A percentile compares a stretch with the other conserved stretches of the same genome.
Conservation (phyloP, 225 moss, liverwort and hornwort species). For the Climacium dendroides region DNA sequence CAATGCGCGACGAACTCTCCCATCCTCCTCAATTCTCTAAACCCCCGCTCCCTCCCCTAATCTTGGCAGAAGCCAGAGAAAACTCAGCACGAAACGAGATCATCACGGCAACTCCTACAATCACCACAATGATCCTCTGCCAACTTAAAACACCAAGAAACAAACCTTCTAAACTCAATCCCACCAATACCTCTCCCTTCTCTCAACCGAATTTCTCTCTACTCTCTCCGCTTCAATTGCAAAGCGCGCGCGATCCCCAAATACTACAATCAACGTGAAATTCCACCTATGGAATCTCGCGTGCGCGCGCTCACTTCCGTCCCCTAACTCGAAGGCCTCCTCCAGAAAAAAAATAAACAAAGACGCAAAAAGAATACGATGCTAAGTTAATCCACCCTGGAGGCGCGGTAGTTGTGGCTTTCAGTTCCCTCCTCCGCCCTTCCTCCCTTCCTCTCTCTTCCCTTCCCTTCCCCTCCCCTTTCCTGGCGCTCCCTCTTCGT, state of each 20-base stretch:
- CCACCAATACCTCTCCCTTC: neutral
- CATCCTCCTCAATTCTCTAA: constrained; percentile 17
- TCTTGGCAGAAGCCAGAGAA: neutral
- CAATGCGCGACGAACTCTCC: constrained; percentile 4
- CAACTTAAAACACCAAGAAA: neutral
- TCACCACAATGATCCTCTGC: neutral
- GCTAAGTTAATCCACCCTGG: neutral
- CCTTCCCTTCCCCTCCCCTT: neutral
- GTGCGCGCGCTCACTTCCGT: neutral
- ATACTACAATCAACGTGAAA: neutral
- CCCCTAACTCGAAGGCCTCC: neutral
- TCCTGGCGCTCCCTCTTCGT: neutral
- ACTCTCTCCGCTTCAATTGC: neutral
- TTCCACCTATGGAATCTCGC: neutral
- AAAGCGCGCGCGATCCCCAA: neutral
- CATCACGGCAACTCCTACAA: neutral
- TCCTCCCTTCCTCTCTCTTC: neutral
- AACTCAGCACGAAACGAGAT: neutral
- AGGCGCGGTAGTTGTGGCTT: neutral
- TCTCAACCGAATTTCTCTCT: neutral
- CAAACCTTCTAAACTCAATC: neutral
- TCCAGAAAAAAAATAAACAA: neutral
- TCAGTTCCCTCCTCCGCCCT: neutral
- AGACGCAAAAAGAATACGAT: neutral
- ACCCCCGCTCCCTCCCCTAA: constrained; percentile 14